A percentile compares a stretch with the other conserved stretches of the same genome.
Conservation (phyloP, 441 rosid genomes). For the Pelargonium cotyledonis region DNA sequence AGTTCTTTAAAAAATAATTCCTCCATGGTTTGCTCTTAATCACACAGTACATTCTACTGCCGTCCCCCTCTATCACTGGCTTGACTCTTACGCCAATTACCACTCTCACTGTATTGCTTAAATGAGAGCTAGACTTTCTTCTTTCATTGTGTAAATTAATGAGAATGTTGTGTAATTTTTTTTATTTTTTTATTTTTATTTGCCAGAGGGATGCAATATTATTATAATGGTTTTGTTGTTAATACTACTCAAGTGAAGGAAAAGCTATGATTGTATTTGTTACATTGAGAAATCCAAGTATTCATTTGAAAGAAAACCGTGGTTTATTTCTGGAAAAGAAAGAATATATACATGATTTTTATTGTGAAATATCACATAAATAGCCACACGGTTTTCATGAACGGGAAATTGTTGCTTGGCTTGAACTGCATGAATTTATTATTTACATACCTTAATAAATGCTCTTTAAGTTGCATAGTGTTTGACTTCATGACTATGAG, state of each 20-base stretch:
- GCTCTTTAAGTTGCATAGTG: no score
- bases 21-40: no score
- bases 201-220: not conserved
- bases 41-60: not conserved
- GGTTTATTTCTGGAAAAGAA: not conserved
- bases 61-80: not conserved
- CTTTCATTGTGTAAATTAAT: not conserved
- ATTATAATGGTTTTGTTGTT: not conserved
- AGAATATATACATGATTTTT: not conserved
- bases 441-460: not conserved
- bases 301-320: not conserved
- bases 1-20: not conserved
- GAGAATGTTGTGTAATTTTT: not conserved
- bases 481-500: not conserved
- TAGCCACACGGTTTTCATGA: not conserved
- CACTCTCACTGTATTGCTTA: not conserved
- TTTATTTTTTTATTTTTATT: no score
- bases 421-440: not conserved
- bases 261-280: not conserved
- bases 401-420: not conserved
- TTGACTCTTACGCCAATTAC: not conserved
- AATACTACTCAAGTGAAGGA: not conserved
- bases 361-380: no score
- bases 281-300: not conserved
- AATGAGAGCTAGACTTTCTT: not conserved